Evolutionary conservation across 345 rosid species (phyloP).

Genomic region (Citrus australasica): DNA sequence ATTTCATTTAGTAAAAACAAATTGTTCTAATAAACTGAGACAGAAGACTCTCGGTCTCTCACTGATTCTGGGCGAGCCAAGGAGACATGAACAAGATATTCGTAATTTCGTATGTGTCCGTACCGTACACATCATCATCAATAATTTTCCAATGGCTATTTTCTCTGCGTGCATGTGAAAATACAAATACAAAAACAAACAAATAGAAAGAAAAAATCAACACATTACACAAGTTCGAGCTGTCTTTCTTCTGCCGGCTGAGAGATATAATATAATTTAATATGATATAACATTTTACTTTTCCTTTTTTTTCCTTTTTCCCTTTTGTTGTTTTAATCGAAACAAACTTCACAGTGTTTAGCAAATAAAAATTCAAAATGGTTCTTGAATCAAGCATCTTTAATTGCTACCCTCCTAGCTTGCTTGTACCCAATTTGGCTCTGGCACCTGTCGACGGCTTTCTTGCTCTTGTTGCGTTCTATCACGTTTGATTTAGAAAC

Average conservation of each 20-base stretch:
- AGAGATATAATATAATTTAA: neutral
- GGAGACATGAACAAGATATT: neutral
- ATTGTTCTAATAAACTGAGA: neutral
- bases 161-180: neutral
- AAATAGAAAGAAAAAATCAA: neutral
- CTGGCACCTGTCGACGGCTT: constrained; percentile 28
- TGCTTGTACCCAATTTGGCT: constrained; percentile 28
- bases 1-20: neutral
- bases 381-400: constrained; percentile 1
- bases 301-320: too few species aligned
- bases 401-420: constrained; percentile 20
- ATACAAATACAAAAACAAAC: neutral
- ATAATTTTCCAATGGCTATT: too few species aligned
- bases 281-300: too few species aligned
- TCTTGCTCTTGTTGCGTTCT: constrained; percentile 36
- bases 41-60: neutral
- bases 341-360: neutral
- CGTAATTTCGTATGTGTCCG: constrained; percentile 6
- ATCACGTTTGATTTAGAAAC: constrained; percentile 27
- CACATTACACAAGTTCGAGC: neutral
- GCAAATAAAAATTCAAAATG: neutral
- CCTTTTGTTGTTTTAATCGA: neutral
- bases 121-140: constrained; percentile 5
- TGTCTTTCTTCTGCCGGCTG: neutral
- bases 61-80: neutral